These are phyloP conservation scores for Areca catechu DNA, from an alignment of 176 grass and related monocot genomes.

Conservation along the genomic window DNA sequence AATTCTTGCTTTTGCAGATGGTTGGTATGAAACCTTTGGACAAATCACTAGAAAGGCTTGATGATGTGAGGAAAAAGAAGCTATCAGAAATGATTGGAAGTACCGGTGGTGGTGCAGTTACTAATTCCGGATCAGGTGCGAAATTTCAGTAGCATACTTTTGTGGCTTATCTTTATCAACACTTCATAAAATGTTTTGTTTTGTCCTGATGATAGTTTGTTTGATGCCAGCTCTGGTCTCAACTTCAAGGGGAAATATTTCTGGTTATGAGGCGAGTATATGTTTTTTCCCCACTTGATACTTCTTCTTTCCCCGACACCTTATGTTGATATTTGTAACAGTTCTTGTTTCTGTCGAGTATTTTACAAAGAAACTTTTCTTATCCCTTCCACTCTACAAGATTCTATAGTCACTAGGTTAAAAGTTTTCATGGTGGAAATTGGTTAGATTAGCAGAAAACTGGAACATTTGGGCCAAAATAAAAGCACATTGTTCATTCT, in stretches of 20 bases:
- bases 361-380: too few relatives aligned
- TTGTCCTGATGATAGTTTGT: slow-evolving; percentile 5
- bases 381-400: too few relatives aligned
- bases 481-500: too few relatives aligned
- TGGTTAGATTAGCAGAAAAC: too few relatives aligned
- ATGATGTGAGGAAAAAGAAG: slow-evolving; percentile 98
- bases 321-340: too few relatives aligned
- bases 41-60: slow-evolving; percentile 85
- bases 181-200: too few relatives aligned
- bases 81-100: slow-evolving; percentile 93
- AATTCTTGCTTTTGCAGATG: slow-evolving; percentile 53
- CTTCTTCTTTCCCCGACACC: too few relatives aligned
- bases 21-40: slow-evolving; percentile 98
- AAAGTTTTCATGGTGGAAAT: too few relatives aligned
- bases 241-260: slow-evolving; percentile 30
- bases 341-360: too few relatives aligned
- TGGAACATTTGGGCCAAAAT: too few relatives aligned
- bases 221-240: slow-evolving; percentile 33
- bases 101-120: slow-evolving; percentile 34
- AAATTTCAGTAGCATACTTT: neutral
- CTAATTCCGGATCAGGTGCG: slow-evolving; percentile 57
- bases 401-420: too few relatives aligned
- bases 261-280: slow-evolving; percentile 51
- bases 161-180: too few relatives aligned
- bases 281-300: neutral